These are phyloP conservation scores for Dothistroma septosporum DNA, from an alignment of 2,329 filamentous ascomycete species.

Conservation along the genomic window DNA sequence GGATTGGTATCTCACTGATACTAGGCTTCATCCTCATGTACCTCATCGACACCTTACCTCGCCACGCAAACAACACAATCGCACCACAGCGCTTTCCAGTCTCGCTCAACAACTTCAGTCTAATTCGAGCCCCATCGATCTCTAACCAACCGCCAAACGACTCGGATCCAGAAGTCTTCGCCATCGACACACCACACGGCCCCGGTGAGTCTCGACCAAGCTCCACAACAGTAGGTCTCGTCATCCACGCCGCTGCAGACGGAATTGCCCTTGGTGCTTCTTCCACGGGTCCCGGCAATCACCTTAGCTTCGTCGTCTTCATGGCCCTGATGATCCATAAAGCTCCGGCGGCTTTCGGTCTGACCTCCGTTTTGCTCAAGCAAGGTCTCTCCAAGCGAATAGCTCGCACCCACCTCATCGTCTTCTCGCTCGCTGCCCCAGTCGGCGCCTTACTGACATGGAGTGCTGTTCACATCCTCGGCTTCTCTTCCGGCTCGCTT, in stretches of 20 bases:
- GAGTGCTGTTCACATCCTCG: constrained; percentile 69
- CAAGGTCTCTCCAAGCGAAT: constrained; percentile 85
- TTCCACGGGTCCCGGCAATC: constrained; percentile 59
- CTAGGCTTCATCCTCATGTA: constrained; percentile 96
- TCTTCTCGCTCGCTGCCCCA: constrained; percentile 89
- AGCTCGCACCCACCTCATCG: constrained; percentile 75
- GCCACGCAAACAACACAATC: constrained; percentile 55
- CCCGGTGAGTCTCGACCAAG: constrained; percentile 27
- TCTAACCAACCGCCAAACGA: constrained; percentile 9
- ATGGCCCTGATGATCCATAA: constrained; percentile 97
- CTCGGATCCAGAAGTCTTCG: constrained; percentile 12
- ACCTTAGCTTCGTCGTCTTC: constrained; percentile 87
- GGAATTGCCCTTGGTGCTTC: constrained; percentile 95
- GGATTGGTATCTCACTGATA: constrained; percentile 81
- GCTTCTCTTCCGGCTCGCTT: constrained; percentile 54
- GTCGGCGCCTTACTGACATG: constrained; percentile 81
- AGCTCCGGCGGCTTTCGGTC: constrained; percentile 82
- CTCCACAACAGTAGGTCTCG: constrained; percentile 75
- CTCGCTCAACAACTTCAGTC: constrained; percentile 71
- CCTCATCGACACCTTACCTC: constrained; percentile 80
- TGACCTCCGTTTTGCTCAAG: constrained; percentile 85
- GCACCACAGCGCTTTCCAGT: constrained; percentile 72
- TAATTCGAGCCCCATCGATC: constrained; percentile 38
- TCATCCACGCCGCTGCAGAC: constrained; percentile 92
- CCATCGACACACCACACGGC: constrained; percentile 2